Conservation (phyloP, 768 basidiomycete species). For the Stropharia rugosoannulata region DNA sequence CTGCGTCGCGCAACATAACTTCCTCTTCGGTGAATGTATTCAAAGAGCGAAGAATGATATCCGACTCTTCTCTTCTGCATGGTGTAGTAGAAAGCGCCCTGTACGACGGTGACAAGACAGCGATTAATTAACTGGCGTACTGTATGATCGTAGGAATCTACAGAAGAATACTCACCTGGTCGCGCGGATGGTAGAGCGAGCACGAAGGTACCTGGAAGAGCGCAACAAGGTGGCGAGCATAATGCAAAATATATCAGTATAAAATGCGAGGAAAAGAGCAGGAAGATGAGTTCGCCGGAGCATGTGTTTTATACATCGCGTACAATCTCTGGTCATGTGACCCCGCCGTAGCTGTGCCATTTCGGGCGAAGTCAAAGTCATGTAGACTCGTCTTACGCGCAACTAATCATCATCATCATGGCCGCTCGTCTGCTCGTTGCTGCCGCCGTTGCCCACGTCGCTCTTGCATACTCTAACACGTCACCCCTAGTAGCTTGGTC, state of each 20-base stretch:
- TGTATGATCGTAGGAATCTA: background rate
- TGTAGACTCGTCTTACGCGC: slow-evolving; percentile 6
- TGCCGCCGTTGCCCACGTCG: slow-evolving; percentile 44
- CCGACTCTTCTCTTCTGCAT: slow-evolving; percentile 25
- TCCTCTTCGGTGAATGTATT: slow-evolving; percentile 93
- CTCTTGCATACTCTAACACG: slow-evolving; percentile 60
- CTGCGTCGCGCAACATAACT: slow-evolving; percentile 87
- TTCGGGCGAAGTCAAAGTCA: background rate
- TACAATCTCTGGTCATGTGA: slow-evolving; percentile 21
- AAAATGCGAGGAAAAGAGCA: slow-evolving; percentile 2
- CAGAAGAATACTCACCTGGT: slow-evolving; percentile 11
- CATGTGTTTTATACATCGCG: slow-evolving; percentile 19
- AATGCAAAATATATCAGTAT: background rate
- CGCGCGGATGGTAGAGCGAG: slow-evolving; percentile 8
- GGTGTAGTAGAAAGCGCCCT: slow-evolving; percentile 40
- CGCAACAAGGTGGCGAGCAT: slow-evolving; percentile 27
- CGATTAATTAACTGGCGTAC: background rate
- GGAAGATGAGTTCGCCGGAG: slow-evolving; percentile 1
- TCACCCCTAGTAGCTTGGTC: slow-evolving; percentile 73
- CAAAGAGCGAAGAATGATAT: slow-evolving; percentile 50
- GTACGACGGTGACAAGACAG: background rate
- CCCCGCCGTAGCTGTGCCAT: slow-evolving; percentile 6
- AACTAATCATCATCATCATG: slow-evolving; percentile 30
- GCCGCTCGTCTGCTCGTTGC: slow-evolving; percentile 40
- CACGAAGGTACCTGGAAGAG: slow-evolving; percentile 16